Evolutionary conservation across 768 basidiomycete genomes (phyloP).

Genomic region (Strobilomyces dryophilus): DNA sequence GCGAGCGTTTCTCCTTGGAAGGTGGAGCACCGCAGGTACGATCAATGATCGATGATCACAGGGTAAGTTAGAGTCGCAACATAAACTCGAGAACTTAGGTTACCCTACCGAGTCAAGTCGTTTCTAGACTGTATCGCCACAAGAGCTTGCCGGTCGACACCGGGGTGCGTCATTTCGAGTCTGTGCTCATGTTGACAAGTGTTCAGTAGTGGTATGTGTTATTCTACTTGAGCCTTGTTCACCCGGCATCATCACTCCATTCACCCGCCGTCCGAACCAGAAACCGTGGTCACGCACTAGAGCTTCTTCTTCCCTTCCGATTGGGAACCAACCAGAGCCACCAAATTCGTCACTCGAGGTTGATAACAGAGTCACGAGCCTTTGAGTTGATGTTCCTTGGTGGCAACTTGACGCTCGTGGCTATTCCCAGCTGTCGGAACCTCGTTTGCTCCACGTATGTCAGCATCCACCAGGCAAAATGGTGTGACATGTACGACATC

Average conservation of each 20-base stretch:
- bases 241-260: not conserved
- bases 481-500: not conserved
- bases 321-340: no score
- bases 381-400: constrained; percentile 1
- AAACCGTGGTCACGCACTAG: not conserved
- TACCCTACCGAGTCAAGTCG: not conserved
- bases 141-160: not conserved
- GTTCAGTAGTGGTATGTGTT: not conserved
- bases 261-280: not conserved
- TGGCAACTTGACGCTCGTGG: constrained; percentile 1
- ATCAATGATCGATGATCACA: not conserved
- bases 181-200: not conserved
- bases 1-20: not conserved
- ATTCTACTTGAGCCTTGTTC: not conserved
- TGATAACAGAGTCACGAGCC: not conserved
- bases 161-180: not conserved
- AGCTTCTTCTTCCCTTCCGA: not conserved
- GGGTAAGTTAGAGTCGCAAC: not conserved
- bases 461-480: not conserved
- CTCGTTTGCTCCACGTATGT: not conserved
- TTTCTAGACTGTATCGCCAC: not conserved
- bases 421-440: not conserved
- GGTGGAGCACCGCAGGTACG: not conserved
- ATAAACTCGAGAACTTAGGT: no score
- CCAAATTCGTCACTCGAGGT: not conserved